Conservation (phyloP, 202 grass and related monocot genomes). For the Carex arenaria region DNA sequence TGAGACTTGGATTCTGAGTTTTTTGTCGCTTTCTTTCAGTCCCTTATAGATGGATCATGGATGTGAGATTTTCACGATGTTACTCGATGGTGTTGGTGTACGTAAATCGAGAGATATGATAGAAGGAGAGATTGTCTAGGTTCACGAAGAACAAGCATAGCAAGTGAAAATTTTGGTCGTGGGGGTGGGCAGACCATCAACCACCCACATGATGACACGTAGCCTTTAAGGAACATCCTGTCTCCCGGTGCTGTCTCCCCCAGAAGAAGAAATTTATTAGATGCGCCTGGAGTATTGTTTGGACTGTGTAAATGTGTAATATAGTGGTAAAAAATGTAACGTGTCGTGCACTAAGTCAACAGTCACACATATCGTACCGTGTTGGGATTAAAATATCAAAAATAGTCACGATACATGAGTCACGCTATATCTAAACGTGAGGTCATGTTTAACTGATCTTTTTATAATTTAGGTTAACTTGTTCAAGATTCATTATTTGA, state of each 20-base stretch:
- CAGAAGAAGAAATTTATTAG: neutral
- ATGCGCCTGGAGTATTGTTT: neutral
- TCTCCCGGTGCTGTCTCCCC: conserved; percentile 17
- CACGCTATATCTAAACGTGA: no score
- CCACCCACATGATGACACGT: conserved; percentile 23
- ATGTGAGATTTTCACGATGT: neutral
- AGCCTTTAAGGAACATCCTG: conserved; percentile 7
- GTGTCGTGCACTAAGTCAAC: no score
- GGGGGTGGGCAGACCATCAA: neutral
- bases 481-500: no score
- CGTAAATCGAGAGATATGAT: neutral
- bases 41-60: conserved; percentile 16
- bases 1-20: neutral
- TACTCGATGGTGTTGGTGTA: neutral
- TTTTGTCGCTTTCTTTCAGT: conserved; percentile 19
- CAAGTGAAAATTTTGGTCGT: neutral
- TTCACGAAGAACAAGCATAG: conserved; percentile 10
- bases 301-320: no score
- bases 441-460: no score
- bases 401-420: no score
- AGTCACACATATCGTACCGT: no score
- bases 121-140: neutral
- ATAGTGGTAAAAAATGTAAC: no score
- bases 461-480: no score
- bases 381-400: no score